A percentile compares a stretch with the other conserved stretches of the same genome.
phyloP scores from a whole-genome alignment of 2,329 filamentous ascomycete species.

The Endothia cerciana region DNA sequence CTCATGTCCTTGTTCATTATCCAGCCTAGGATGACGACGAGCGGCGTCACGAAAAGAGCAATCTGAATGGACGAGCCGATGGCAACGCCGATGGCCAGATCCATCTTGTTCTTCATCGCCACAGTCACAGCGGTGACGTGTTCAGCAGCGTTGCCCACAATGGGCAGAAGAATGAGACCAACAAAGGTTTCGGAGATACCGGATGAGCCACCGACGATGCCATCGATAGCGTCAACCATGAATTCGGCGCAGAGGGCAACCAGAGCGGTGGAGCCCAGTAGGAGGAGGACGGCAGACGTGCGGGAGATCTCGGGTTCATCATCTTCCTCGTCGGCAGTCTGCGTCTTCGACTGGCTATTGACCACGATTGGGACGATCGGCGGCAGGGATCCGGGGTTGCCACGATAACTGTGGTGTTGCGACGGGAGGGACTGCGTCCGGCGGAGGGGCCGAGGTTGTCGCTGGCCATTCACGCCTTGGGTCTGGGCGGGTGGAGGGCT shows the following conservation, averaged over 20 bases:
- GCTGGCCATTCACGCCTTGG: constrained; percentile 24
- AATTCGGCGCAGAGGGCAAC: constrained; percentile 73
- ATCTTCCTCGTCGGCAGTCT: constrained; percentile 34
- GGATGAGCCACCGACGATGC: constrained; percentile 58
- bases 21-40: constrained; percentile 75
- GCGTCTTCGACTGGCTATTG: constrained; percentile 32
- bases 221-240: constrained; percentile 69
- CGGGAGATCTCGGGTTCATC: constrained; percentile 46
- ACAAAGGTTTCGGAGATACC: constrained; percentile 67
- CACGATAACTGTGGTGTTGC: constrained; percentile 31
- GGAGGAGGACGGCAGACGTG: constrained; percentile 61
- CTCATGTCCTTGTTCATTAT: constrained; percentile 70
- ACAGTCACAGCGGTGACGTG: constrained; percentile 74
- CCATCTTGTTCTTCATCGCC: constrained; percentile 77
- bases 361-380: constrained; percentile 40
- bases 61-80: constrained; percentile 75
- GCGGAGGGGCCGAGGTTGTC: constrained; percentile 45
- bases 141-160: constrained; percentile 75
- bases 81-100: constrained; percentile 72
- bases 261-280: constrained; percentile 66
- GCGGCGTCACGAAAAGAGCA: constrained; percentile 70
- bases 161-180: constrained; percentile 72
- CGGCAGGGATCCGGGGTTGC: constrained; percentile 33
- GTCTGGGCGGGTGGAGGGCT: constrained; percentile 33
- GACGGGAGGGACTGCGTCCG: constrained; percentile 60